A percentile compares a stretch with the other conserved stretches of the same genome.
Evolutionary conservation across 2,329 filamentous ascomycete genomes (phyloP).

Genomic region (Claviceps sp.): DNA sequence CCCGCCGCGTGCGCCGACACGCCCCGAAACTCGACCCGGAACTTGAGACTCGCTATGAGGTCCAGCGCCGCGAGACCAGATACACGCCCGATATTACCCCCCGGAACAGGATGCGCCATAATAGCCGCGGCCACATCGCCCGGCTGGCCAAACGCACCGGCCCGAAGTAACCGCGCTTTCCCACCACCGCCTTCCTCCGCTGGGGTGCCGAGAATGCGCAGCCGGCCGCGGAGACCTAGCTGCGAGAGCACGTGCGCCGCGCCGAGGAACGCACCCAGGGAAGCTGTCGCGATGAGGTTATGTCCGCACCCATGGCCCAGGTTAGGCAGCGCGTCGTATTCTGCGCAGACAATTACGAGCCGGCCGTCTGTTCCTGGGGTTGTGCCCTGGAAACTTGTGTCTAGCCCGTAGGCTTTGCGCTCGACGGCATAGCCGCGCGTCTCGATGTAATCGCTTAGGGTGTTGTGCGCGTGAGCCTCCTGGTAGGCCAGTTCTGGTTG

Average conservation of each 20-base stretch:
- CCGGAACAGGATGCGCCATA: slow-evolving; percentile 15
- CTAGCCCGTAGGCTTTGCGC: slow-evolving; percentile 18
- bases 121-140: slow-evolving; percentile 13
- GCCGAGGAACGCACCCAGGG: slow-evolving; percentile 25
- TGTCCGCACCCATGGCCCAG: slow-evolving; percentile 34
- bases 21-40: slow-evolving; percentile 19
- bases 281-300: slow-evolving; percentile 29
- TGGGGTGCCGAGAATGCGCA: slow-evolving; percentile 27
- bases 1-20: slow-evolving; percentile 22
- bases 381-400: slow-evolving; percentile 19
- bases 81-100: not conserved
- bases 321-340: slow-evolving; percentile 32
- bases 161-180: slow-evolving; percentile 16
- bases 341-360: slow-evolving; percentile 21
- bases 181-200: slow-evolving; percentile 30
- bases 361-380: slow-evolving; percentile 15
- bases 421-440: slow-evolving; percentile 14
- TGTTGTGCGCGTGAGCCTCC: slow-evolving; percentile 17
- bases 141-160: slow-evolving; percentile 11
- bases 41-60: slow-evolving; percentile 4
- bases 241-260: slow-evolving; percentile 18
- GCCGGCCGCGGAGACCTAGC: slow-evolving; percentile 16
- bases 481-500: slow-evolving; percentile 18
- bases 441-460: slow-evolving; percentile 11
- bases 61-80: slow-evolving; percentile 1